These are phyloP conservation scores for Chaetomium tenue DNA, from an alignment of 495 filamentous ascomycete genomes.

Conservation along the genomic window DNA sequence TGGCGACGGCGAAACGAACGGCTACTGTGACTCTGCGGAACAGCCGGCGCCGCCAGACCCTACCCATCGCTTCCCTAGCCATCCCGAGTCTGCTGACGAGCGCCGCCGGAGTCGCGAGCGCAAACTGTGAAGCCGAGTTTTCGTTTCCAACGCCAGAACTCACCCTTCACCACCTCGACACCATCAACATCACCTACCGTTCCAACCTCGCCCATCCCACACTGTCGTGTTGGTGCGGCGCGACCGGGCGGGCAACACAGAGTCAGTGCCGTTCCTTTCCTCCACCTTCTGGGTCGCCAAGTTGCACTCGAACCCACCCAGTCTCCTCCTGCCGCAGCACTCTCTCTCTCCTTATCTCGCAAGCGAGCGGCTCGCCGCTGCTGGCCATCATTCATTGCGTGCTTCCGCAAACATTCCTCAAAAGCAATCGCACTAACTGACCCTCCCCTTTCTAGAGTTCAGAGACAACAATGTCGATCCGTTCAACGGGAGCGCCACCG, in stretches of 20 bases:
- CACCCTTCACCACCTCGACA: constrained; percentile 28
- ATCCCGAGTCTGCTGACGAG: constrained; percentile 25
- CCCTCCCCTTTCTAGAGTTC: constrained; percentile 25
- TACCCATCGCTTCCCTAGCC: constrained; percentile 20
- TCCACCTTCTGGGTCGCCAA: constrained; percentile 9
- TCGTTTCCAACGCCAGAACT: constrained; percentile 21
- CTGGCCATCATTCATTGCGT: neutral
- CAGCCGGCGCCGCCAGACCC: constrained; percentile 17
- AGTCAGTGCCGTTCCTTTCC: constrained; percentile 26
- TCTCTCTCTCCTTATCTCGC: neutral
- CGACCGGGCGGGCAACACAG: constrained; percentile 17
- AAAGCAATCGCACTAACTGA: constrained; percentile 20
- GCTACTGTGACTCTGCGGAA: constrained; percentile 16
- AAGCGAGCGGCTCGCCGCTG: neutral
- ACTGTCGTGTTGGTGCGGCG: constrained; percentile 32
- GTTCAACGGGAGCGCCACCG: constrained; percentile 25
- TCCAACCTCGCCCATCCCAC: constrained; percentile 29
- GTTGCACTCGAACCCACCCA: constrained; percentile 6
- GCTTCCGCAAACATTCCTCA: constrained; percentile 7
- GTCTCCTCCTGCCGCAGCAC: neutral
- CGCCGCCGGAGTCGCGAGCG: constrained; percentile 20
- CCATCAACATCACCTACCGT: constrained; percentile 32
- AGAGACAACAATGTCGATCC: constrained; percentile 24
- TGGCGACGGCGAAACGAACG: constrained; percentile 31
- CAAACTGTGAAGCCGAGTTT: constrained; percentile 26